Base-by-base conservation (phyloP, 139 green algal species). In the Nannochloris sp. region DNA sequence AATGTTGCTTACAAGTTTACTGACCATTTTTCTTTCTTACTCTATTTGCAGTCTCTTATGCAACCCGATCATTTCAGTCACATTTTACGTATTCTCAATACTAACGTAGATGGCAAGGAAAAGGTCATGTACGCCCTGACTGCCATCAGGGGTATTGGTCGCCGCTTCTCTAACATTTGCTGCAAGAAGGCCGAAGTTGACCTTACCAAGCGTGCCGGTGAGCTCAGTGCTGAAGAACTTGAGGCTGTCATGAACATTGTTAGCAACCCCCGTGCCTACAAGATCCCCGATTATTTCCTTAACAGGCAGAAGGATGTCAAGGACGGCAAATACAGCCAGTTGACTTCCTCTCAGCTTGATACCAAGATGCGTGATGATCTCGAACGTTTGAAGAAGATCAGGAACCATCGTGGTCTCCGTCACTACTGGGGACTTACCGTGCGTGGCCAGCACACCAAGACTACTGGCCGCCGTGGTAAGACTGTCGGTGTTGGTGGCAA, bases 371-470 rank as follows among this genome's bases (percentile, higher is more conserved):
- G 91, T 76, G 91, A 99, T 60, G 95, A 98, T 74, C 78, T 99
- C 54, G 94, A 99, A 88, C 82, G 94, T 63, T 84, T 99, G 23
- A 99, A 99, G 92, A 99, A 99, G 92, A 99, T 99, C 83, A 87
- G 84, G 60, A 87, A 89, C 65, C 93, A 99, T 70, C 83, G 92
- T 67, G 93, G 94, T 85, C 86, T 99, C 71, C 83, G 94, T 47
- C 89, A 97, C 84, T 99, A 97, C 85, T 99, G 93, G 93, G 91
- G 92, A 77, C 83, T 99, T 65, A 85, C 82, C 58, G 93, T 99
- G 67, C 90, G 92, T 64, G 94, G 94, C 36, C 94, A 99, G 89
- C 94, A 99, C 87, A 99, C 94, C 67, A 98, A 98, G 90, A 98
- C 94, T 74, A 99, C 94, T 27, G 92, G 94, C 33, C 86, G 94